Base-by-base conservation (phyloP, 2,329 filamentous ascomycete genomes). In the Aspergillus chevalieri region DNA sequence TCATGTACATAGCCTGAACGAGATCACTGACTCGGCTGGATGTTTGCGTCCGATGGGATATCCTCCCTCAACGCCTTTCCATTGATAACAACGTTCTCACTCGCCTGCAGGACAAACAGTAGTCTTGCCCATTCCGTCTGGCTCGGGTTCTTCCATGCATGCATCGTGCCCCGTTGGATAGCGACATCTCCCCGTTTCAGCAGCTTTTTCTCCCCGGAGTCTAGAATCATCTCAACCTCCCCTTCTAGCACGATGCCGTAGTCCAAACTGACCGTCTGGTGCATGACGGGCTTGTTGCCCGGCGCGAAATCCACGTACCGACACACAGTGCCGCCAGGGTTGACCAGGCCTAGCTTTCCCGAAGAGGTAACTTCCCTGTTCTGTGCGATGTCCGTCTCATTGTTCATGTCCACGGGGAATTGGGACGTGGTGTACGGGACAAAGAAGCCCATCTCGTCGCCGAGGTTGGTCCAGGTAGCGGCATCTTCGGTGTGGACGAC, bases 201-300 rank as follows among this genome's bases (percentile, higher is more conserved):
- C 21, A 67, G 49, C 42, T 69, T 68, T 44, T 61, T 68, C 49
- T 76, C 76, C 1, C 79, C 78, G n/a, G 73, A 73, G 51, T 80
- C 79, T 4, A 82, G 62, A 3, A 74, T 48, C 63, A 81, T 67
- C 52, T 79, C 76, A 24, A 82, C 59, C 55, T 72, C 68, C 1
- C 79, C 79, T 55, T 82, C 78, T 6, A 82, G 56, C 2, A 82
- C 71, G 47, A 81, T 69, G 2, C 78, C 79, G 53, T 77, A 81
- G 56, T 82, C 79, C 2, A 82, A 63, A 36, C 71, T 77, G 55
- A 77, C 70, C 0, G 78, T 80, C 10, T 78, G 72, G 54, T 82
- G 79, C 70, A 80, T 77, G 15, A 73, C 61, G 17, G 67, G 69
- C 17, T 63, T 59, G 36, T 70, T 69, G 3, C 62, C 65, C 0